These are phyloP conservation scores for Suhomyces faveliae DNA, from an alignment of 805 yeast genomes.

Conservation along the genomic window DNA sequence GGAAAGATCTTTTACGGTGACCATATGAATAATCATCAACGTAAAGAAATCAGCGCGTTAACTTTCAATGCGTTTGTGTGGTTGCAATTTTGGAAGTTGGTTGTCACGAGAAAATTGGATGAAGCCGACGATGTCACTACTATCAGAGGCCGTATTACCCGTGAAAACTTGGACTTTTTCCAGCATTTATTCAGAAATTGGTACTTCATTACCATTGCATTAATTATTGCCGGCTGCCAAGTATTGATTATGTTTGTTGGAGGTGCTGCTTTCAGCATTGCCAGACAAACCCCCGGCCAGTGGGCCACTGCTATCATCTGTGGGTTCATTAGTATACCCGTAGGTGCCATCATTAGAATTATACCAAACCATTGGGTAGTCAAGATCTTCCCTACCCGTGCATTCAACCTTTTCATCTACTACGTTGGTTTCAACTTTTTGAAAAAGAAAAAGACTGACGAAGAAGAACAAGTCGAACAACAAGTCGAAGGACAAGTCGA, in stretches of 20 bases:
- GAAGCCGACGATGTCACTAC: conserved; percentile 69
- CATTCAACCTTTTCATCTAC: conserved; percentile 40
- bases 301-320: conserved; percentile 88
- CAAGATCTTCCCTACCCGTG: conserved; percentile 60
- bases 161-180: conserved; percentile 74
- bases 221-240: conserved; percentile 80
- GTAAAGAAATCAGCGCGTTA: conserved; percentile 69
- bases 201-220: conserved; percentile 73
- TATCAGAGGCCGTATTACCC: conserved; percentile 57
- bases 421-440: conserved; percentile 38
- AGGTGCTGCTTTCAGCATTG: conserved; percentile 89
- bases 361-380: conserved; percentile 80
- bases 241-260: conserved; percentile 93
- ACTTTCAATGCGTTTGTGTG: conserved; percentile 96
- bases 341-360: conserved; percentile 71
- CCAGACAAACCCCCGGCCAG: conserved; percentile 75
- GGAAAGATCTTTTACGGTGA: conserved; percentile 51
- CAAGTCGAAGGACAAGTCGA: background rate
- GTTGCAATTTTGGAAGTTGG: conserved; percentile 93
- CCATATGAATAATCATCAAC: conserved; percentile 41
- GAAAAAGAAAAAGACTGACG: conserved; percentile 19
- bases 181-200: conserved; percentile 78
- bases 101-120: conserved; percentile 88
- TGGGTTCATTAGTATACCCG: conserved; percentile 79
- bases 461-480: conserved; percentile 14